These are phyloP conservation scores for Circinella minor DNA, from an alignment of 371 early-diverging fungal genomes.

Conservation along the genomic window DNA sequence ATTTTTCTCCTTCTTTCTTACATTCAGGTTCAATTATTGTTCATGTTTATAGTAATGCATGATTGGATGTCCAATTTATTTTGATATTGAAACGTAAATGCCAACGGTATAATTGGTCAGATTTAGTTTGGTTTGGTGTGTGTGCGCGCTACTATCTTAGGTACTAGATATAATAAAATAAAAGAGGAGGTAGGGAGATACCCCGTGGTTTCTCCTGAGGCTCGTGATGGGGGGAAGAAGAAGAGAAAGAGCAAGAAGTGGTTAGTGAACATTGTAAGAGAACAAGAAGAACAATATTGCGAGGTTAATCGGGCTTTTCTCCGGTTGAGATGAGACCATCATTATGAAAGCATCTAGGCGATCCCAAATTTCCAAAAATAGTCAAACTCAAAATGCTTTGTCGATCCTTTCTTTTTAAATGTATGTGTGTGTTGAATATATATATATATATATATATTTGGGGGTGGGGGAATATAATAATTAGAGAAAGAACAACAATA, in stretches of 20 bases:
- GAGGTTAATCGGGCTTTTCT: not conserved
- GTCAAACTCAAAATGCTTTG: constrained; percentile 5
- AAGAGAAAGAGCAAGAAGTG: not conserved
- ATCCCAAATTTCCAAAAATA: constrained; percentile 7
- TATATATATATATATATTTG: not conserved
- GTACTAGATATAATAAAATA: not conserved
- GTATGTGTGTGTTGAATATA: not conserved
- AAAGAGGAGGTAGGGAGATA: constrained; percentile 3
- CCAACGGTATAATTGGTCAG: not conserved
- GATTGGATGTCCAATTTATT: constrained; percentile 3
- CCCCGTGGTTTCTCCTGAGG: constrained; percentile 10
- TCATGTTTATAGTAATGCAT: not conserved
- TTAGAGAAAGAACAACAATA: not conserved
- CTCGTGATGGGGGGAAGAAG: constrained; percentile 7
- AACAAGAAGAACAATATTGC: not conserved
- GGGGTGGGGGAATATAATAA: not conserved
- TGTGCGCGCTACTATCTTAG: not conserved
- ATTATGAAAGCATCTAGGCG: constrained; percentile 6
- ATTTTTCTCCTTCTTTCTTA: not conserved
- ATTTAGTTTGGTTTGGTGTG: too few species aligned
- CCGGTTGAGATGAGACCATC: constrained; percentile 8
- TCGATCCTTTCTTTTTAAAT: not conserved
- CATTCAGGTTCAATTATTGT: not conserved
- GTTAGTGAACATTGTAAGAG: not conserved
- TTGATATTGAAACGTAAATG: not conserved